Base-by-base conservation (phyloP, 2,329 filamentous ascomycete genomes). In the Scedosporium aurantiacum region DNA sequence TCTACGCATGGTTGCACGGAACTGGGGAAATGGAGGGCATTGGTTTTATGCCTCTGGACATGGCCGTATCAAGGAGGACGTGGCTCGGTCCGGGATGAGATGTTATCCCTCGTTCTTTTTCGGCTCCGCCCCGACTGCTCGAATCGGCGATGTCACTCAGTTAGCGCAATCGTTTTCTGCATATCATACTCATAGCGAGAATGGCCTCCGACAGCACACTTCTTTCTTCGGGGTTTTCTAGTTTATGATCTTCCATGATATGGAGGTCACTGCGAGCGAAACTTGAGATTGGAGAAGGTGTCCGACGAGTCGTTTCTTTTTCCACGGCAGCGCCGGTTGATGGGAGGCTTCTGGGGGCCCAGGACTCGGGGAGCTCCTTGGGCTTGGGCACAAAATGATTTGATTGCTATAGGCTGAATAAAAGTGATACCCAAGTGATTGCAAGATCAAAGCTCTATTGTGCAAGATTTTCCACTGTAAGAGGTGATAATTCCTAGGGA, bases 391-490 rank as follows among this genome's bases (percentile, higher is more conserved):
- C 32, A 27, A 47, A n/a, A 14, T 57, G 28, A 27, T 5, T 56
- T 21, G 57, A 58, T 25, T 21, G 40, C 57, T 12, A 25, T 43
- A 27, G 21, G 57, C n/a, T 58, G 57, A 58, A 58, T 58, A 28
- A 21, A 58, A 58, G 57, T 58, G 57, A 58, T 58, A 58, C 57
- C 57, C 57, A 58, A 25, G 40, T 23, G 41, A 25, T 47, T 45
- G 32, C n/a, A 23, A 37, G 14, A 57, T 28, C 23, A 55, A 25
- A 14, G n/a, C 16, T 52, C 6, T 55, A n/a, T 55, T 23, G 5
- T 27, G 23, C 23, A 37, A 37, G 32, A 37, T 37, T n/a, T 12
- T 37, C 32, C 14, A 12, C 32, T 37, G 32, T 6, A 3, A 37
- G 32, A 37, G 10, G 32, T 37, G 32, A 37, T 37, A 10, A 37